Evolutionary conservation across 768 basidiomycete genomes (phyloP).

Genomic region (Tephrocybe rancida): DNA sequence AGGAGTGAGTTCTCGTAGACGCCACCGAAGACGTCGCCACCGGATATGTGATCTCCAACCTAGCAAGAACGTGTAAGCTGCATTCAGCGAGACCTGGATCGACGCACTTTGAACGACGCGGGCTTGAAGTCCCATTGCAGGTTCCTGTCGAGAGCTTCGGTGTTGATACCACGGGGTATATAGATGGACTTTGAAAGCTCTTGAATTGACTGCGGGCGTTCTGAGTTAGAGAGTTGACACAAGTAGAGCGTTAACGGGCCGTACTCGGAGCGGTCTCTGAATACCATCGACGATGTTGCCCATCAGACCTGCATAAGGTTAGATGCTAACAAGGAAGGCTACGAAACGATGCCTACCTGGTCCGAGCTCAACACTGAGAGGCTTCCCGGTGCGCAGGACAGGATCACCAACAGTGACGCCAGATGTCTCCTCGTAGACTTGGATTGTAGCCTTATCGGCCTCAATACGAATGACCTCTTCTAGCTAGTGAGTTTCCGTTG

Average conservation of each 20-base stretch:
- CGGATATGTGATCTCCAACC: conserved; percentile 97
- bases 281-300: conserved; percentile 99
- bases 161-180: conserved; percentile 98
- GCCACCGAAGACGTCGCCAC: conserved; percentile 93
- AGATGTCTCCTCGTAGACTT: conserved; percentile 99
- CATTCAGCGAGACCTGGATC: background rate
- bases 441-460: conserved; percentile 96
- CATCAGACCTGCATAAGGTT: conserved; percentile 76
- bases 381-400: conserved; percentile 96
- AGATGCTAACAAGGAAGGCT: background rate
- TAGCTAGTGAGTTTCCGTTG: conserved; percentile 5
- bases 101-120: conserved; percentile 66
- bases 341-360: conserved; percentile 63
- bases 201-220: conserved; percentile 72
- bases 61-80: conserved; percentile 28
- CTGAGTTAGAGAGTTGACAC: conserved; percentile 9
- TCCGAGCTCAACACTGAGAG: conserved; percentile 95
- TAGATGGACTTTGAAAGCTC: conserved; percentile 99
- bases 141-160: conserved; percentile 86
- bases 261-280: conserved; percentile 86
- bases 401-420: conserved; percentile 99
- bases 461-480: conserved; percentile 99
- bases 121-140: conserved; percentile 97
- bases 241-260: conserved; percentile 25
- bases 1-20: conserved; percentile 98